Conservation (phyloP, 306 rosid species). For the Dryas alaskensis region DNA sequence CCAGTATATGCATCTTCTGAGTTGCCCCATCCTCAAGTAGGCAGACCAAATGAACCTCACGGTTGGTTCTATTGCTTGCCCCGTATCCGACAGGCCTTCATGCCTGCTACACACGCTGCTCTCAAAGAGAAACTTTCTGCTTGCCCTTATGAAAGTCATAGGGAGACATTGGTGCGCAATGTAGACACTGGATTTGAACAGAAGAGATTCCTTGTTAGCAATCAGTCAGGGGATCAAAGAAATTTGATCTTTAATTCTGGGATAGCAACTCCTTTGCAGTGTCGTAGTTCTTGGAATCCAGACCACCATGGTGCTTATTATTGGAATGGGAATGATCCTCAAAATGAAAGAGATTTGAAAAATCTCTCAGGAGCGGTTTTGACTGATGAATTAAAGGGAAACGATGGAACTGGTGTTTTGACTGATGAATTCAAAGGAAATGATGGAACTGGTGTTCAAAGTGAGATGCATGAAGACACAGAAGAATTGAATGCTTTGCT, state of each 20-base stretch:
- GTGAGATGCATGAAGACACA: slow-evolving; percentile 92
- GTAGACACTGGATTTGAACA: slow-evolving; percentile 33
- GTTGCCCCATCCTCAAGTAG: slow-evolving; percentile 42
- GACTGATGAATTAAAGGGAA: slow-evolving; percentile 44
- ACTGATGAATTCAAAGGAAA: slow-evolving; percentile 43
- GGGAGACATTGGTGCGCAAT: slow-evolving; percentile 32
- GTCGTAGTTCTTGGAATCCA: slow-evolving; percentile 53
- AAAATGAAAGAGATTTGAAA: slow-evolving; percentile 33
- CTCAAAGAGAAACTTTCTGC: slow-evolving; percentile 33
- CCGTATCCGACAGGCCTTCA: slow-evolving; percentile 47
- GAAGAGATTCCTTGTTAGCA: slow-evolving; percentile 66
- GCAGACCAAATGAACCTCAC: slow-evolving; percentile 52
- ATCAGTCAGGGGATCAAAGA: slow-evolving; percentile 67
- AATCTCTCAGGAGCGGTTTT: slow-evolving; percentile 39
- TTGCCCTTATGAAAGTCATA: slow-evolving; percentile 19
- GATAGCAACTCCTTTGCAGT: slow-evolving; percentile 46
- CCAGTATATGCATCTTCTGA: slow-evolving; percentile 37
- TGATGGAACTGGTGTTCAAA: slow-evolving; percentile 46
- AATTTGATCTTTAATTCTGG: slow-evolving; percentile 59
- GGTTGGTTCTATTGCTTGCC: slow-evolving; percentile 76
- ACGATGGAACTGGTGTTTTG: slow-evolving; percentile 40
- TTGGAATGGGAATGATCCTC: slow-evolving; percentile 32
- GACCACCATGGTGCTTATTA: slow-evolving; percentile 29
- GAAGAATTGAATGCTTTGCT: slow-evolving; percentile 93
- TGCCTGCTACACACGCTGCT: slow-evolving; percentile 36